Percentiles rank a stretch among this genome's conserved stretches.
Conservation (phyloP, 768 basidiomycete genomes). For the Tubosaeta sp. region DNA sequence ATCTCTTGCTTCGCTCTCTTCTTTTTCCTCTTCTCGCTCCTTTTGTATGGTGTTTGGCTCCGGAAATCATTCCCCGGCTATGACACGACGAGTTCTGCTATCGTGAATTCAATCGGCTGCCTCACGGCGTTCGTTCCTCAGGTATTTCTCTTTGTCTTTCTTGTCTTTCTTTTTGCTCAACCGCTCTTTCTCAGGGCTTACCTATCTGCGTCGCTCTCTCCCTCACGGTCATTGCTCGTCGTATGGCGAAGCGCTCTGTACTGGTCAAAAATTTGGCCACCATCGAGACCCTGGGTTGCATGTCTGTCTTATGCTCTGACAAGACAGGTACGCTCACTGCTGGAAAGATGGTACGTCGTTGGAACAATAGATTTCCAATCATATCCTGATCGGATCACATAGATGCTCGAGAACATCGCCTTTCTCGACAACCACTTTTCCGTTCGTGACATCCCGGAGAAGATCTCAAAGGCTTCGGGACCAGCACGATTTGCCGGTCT, state of each 20-base stretch:
- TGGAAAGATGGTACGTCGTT: conserved; percentile 47
- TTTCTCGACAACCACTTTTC: conserved; percentile 30
- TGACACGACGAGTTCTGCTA: conserved; percentile 32
- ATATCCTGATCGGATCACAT: background rate
- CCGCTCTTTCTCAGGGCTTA: conserved; percentile 26
- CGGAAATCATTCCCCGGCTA: conserved; percentile 30
- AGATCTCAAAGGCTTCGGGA: conserved; percentile 25
- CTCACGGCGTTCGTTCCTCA: conserved; percentile 42
- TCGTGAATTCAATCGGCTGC: conserved; percentile 38
- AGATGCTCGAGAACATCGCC: conserved; percentile 38
- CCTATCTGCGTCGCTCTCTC: conserved; percentile 47
- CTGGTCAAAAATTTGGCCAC: conserved; percentile 50
- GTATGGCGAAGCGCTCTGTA: conserved; percentile 14
- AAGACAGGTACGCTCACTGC: conserved; percentile 51
- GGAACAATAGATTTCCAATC: background rate
- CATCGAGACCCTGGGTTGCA: conserved; percentile 50
- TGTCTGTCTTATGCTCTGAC: conserved; percentile 53
- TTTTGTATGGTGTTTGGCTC: conserved; percentile 43
- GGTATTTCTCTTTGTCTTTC: conserved; percentile 5
- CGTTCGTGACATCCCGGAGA: conserved; percentile 12
- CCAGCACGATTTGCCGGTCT: conserved; percentile 14
- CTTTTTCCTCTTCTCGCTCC: conserved; percentile 32
- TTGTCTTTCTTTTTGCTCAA: background rate
- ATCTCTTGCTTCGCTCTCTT: conserved; percentile 43
- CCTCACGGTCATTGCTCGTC: conserved; percentile 18